These are phyloP conservation scores for Leishmania major DNA, from an alignment of 208 protist genomes.

Conservation along the genomic window DNA sequence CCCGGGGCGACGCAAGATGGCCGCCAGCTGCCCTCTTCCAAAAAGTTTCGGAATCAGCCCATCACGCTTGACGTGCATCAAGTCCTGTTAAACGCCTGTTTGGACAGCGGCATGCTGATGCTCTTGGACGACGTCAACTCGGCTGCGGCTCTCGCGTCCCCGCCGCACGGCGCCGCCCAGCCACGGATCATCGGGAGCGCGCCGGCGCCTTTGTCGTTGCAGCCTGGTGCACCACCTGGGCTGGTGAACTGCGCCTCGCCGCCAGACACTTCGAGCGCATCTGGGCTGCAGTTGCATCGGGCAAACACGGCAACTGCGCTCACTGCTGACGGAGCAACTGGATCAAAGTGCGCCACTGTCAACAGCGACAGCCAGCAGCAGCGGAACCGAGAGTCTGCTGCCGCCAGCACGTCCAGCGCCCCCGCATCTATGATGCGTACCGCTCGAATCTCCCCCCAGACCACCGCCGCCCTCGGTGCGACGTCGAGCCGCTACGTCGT, in stretches of 20 bases:
- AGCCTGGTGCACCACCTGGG: background rate
- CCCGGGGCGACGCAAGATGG: background rate
- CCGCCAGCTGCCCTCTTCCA: background rate
- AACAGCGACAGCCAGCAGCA: conserved; percentile 1
- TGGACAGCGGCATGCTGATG: conserved; percentile 56
- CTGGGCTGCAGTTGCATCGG: background rate
- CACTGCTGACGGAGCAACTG: background rate
- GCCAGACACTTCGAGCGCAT: background rate
- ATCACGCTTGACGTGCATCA: conserved; percentile 41
- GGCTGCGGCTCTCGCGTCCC: conserved; percentile 4
- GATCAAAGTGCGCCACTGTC: background rate
- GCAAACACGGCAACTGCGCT: background rate
- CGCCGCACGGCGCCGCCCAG: background rate
- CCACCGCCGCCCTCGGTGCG: background rate
- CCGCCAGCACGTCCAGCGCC: background rate
- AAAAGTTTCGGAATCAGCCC: background rate
- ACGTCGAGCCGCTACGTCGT: conserved; percentile 33
- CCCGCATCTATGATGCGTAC: background rate
- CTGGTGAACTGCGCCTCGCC: background rate
- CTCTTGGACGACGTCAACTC: conserved; percentile 6
- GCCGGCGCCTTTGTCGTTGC: background rate
- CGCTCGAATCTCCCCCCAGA: background rate
- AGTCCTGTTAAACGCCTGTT: conserved; percentile 39
- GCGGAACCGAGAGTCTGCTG: background rate
- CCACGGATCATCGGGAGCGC: background rate